Evolutionary conservation across 2,329 filamentous ascomycete genomes (phyloP).

Genomic region (Xylariaceae sp.): DNA sequence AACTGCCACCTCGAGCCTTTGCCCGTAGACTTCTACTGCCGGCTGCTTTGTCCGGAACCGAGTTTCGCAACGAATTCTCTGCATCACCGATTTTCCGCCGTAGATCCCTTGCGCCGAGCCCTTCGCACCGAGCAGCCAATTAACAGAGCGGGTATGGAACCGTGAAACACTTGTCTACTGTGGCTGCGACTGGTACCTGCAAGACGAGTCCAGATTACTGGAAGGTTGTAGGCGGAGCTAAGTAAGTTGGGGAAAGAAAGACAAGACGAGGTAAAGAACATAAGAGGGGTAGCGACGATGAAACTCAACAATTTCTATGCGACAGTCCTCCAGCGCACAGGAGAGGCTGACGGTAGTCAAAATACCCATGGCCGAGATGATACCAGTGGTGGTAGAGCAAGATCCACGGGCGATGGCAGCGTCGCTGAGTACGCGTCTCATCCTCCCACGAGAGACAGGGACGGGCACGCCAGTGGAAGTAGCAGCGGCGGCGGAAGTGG

Average conservation of each 20-base stretch:
- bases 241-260: conserved; percentile 1
- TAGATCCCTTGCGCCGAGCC: not conserved
- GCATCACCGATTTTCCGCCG: not conserved
- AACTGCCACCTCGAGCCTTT: conserved; percentile 1
- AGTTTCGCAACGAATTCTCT: not conserved
- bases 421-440: too few relatives aligned
- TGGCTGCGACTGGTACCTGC: not conserved
- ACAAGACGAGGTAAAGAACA: conserved; percentile 8
- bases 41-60: not conserved
- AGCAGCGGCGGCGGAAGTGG: not conserved
- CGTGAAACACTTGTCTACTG: not conserved
- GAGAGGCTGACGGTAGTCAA: conserved; percentile 10
- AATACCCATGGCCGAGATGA: conserved; percentile 2
- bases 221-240: not conserved
- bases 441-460: too few relatives aligned
- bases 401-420: too few relatives aligned
- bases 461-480: too few relatives aligned
- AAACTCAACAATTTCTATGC: conserved; percentile 21
- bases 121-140: not conserved
- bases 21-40: not conserved
- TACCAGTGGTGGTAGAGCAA: not conserved
- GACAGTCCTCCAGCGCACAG: conserved; percentile 20
- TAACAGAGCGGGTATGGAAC: not conserved
- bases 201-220: not conserved
- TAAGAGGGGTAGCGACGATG: conserved; percentile 2